Base-by-base conservation (phyloP, 148 eudicot genomes). In the Heliamphora exappendiculata region DNA sequence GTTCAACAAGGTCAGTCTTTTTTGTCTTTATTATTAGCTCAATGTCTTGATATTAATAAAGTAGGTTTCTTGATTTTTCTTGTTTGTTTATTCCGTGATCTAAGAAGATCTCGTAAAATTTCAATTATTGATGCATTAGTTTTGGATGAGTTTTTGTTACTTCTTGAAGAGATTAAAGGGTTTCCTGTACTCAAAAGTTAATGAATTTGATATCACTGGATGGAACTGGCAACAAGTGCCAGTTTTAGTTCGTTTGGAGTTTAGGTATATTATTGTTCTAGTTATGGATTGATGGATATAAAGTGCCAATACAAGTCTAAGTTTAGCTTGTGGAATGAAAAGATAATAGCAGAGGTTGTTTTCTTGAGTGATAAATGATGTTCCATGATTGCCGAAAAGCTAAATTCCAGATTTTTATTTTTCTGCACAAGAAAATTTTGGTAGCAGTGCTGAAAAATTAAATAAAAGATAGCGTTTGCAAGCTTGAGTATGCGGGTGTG, bases 1-100 rank as follows among this genome's bases (percentile, higher is more conserved):
- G 99, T 93, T 91, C 79, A 96, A 96, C 59, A 96, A 96, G 99
- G 99, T 96, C 26, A 0, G n/a, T 39, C 45, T 58, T 50, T 68
- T n/a, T 17, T 33, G 9, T 2, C 29, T 34, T 70, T 3, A 6
- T 39, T 16, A 47, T 39, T 33, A 7, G 28, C 2, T 73, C 28
- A 26, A 20, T 20, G 17, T 20, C 24, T 14, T 22, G 34, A 37
- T 49, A 5, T 39, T 73, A 24, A 34, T 7, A 36, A 1, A 24
- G 2, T 14, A 29, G 41, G 7, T 11, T 3, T 36, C 19, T n/a
- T 1, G 12, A 14, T 1, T 55, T 54, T 39, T 22, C 13, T 55
- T 20, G 55, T 19, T 45, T 49, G 9, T 7, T 11, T 0, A 24
- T 16, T 8, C 9, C 19, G 3, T 7, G 20, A 7, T 58, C 29